Percentiles rank a stretch among this genome's conserved stretches.
Evolutionary conservation across 208 protist species (phyloP).

Genomic region (Trypanosoma rangeli): DNA sequence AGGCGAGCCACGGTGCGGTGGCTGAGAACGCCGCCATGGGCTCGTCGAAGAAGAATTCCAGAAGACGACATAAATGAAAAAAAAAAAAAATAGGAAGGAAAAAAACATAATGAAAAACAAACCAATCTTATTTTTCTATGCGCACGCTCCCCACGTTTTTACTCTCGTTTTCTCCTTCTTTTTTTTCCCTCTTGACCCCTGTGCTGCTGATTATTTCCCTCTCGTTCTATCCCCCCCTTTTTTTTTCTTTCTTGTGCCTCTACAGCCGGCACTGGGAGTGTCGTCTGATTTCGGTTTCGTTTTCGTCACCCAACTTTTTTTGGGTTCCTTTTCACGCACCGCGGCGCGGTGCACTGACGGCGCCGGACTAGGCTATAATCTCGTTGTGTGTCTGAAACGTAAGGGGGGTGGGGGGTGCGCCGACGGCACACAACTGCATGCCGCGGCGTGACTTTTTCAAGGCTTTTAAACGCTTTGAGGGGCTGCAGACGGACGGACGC

Average conservation of each 20-base stretch:
- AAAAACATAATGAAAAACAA: slow-evolving; percentile 1
- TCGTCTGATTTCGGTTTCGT: slow-evolving; percentile 4
- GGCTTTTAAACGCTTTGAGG: no score
- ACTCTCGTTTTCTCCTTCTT: not conserved
- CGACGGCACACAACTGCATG: no score
- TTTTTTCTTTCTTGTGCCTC: slow-evolving; percentile 10
- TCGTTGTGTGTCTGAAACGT: no score
- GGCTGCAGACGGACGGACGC: no score
- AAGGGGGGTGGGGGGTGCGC: no score
- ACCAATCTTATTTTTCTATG: slow-evolving; percentile 6
- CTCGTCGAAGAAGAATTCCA: slow-evolving; percentile 7
- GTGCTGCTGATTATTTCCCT: not conserved
- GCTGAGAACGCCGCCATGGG: not conserved
- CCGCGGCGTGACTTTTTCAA: no score
- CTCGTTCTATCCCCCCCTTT: not conserved
- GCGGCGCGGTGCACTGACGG: no score
- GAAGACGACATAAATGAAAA: slow-evolving; percentile 15
- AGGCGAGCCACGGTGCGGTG: not conserved
- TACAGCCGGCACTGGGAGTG: no score
- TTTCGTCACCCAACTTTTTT: not conserved
- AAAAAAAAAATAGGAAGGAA: no score
- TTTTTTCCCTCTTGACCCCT: no score
- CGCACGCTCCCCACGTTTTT: not conserved
- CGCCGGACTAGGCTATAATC: no score
- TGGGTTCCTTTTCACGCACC: no score